Conservation (phyloP, 257 asterid species). For the Solanum megistacrolobum region DNA sequence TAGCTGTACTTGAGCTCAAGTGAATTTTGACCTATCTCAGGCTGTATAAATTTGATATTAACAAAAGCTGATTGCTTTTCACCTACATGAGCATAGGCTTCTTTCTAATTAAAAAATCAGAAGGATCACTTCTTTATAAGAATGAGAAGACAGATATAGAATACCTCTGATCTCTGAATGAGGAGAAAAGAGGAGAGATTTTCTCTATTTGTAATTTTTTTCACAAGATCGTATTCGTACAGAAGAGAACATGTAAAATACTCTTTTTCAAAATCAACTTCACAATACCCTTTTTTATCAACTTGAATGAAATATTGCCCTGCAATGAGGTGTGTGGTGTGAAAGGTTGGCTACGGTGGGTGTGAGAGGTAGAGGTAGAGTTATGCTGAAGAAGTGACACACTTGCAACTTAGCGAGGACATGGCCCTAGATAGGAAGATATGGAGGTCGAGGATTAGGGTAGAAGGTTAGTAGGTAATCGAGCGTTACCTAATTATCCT, state of each 20-base stretch:
- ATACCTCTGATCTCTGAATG: background rate
- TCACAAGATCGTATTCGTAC: background rate
- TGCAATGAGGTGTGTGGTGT: background rate
- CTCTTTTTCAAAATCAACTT: background rate
- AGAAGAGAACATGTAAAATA: background rate
- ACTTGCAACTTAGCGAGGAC: background rate
- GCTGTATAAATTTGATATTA: background rate
- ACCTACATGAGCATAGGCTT: background rate
- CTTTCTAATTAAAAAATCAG: background rate
- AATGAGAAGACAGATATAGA: background rate
- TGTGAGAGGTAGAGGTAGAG: background rate
- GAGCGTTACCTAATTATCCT: background rate
- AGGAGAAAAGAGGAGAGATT: background rate
- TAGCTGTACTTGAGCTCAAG: background rate
- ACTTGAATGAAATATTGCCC: background rate
- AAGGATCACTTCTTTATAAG: background rate
- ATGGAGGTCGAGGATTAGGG: background rate
- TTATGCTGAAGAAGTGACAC: background rate
- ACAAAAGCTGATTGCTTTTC: background rate
- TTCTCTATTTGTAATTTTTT: background rate
- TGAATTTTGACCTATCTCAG: background rate
- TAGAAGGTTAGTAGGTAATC: background rate
- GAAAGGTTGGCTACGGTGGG: background rate
- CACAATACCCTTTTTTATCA: background rate
- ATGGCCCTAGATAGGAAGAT: background rate